Evolutionary conservation across 2,329 filamentous ascomycete genomes (phyloP), one percentile per base, ranked within the genome.

Genomic region (Hortaea sp.): DNA sequence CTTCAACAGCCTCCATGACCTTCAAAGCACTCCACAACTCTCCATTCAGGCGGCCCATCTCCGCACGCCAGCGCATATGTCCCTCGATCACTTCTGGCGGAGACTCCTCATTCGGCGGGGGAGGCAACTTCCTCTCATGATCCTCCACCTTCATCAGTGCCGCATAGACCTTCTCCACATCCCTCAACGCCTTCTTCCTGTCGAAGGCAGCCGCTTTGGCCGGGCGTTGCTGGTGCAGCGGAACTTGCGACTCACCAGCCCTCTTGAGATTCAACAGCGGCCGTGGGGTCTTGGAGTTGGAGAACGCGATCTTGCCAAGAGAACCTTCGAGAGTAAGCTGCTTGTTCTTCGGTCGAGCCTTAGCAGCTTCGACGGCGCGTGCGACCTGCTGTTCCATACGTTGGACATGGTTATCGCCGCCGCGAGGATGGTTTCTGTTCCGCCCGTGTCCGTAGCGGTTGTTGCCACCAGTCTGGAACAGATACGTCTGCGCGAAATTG

Each of bases 351-450:
- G 92, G 92, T 67, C 94, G 90, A 49, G 88, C 87, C 71, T 97
- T 98, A 44, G 92, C 92, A 1, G 92, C 92, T 63, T 98, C 92
- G 0, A 98, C 92, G 27, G 92, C 92, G 47, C 92, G 82, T 64
- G 95, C 90, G 9, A 98, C 94, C 66, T 98, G 92, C 67, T 98
- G 92, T 66, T 98, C 90, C 92, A 98, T 98, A 46, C 92, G 84
- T 65, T 97, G 92, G 71, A 97, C 87, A 62, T 98, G 92, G 63
- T 95, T 98, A 65, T 98, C 92, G 12, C 87, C 88, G 39, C 84
- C 87, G 49, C 88, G 79, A 50, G 82, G 81, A 56, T 92, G 81
- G 53, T 88, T 79, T 52, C 88, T 70, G 35, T 61, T 63, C 40
- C 65, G 75, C 61, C 79, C 78, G 38, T 78, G 79, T 45, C 85